Evolutionary conservation across 768 basidiomycete species (phyloP).

Genomic region (Trametes gibbosa): DNA sequence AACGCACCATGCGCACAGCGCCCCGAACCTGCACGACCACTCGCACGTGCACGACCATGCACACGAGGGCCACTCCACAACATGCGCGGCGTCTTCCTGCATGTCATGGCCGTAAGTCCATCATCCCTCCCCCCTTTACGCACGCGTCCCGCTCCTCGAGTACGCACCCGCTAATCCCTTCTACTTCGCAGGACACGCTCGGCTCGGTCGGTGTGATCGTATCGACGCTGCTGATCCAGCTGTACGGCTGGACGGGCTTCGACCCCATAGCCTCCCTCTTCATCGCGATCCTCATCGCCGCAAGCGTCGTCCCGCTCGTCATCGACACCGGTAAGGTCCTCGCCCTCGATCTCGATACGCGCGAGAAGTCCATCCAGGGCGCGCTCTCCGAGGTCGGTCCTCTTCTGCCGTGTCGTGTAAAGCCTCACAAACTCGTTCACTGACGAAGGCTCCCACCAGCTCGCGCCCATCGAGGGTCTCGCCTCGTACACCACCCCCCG

Average conservation of each 20-base stretch:
- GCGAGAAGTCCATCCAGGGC: constrained; percentile 49
- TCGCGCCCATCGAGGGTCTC: constrained; percentile 74
- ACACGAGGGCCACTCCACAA: constrained; percentile 94
- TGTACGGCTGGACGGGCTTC: constrained; percentile 98
- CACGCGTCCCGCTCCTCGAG: neutral
- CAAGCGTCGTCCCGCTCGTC: constrained; percentile 93
- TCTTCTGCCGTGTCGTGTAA: too few relatives aligned
- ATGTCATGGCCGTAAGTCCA: constrained; percentile 93
- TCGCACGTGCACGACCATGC: constrained; percentile 42
- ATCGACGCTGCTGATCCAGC: constrained; percentile 92
- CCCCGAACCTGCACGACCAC: constrained; percentile 50
- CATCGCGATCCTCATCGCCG: constrained; percentile 92
- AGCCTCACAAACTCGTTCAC: neutral
- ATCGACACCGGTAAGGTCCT: constrained; percentile 90
- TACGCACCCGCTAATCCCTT: too few relatives aligned
- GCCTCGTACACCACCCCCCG: constrained; percentile 76
- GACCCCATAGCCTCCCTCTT: constrained; percentile 97
- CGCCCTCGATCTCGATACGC: constrained; percentile 77
- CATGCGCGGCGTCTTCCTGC: constrained; percentile 98
- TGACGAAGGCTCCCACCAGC: constrained; percentile 40
- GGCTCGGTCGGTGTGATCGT: constrained; percentile 98
- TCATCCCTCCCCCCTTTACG: neutral
- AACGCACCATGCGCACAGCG: constrained; percentile 40
- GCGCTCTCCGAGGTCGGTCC: constrained; percentile 62
- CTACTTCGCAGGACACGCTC: constrained; percentile 69